Conservation (phyloP, 148 eudicot genomes). For the Chenopodium berlandieri region DNA sequence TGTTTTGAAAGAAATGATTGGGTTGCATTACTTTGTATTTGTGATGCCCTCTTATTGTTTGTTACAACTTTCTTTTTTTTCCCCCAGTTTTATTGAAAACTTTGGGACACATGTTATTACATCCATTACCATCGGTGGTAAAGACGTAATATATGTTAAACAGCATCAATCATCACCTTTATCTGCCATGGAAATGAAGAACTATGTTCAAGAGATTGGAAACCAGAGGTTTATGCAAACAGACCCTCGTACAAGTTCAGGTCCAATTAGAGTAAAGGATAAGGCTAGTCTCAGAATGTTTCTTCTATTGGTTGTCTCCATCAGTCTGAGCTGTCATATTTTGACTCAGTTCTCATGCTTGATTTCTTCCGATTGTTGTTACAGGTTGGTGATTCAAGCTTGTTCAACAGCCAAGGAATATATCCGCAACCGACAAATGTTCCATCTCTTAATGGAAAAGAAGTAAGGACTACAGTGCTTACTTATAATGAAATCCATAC, state of each 20-base stretch:
- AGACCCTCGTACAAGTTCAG: conserved; percentile 63
- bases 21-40: background rate
- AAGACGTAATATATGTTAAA: conserved; percentile 79
- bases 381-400: conserved; percentile 71
- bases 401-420: conserved; percentile 86
- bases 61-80: background rate
- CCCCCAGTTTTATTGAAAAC: conserved; percentile 73
- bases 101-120: conserved; percentile 88
- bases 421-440: conserved; percentile 74
- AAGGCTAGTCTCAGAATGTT: conserved; percentile 58
- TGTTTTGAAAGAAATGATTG: background rate
- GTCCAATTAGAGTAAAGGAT: conserved; percentile 71
- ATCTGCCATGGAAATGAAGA: conserved; percentile 66
- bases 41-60: conserved; percentile 1
- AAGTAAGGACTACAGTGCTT: conserved; percentile 41
- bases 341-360: conserved; percentile 3
- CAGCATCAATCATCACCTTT: conserved; percentile 82
- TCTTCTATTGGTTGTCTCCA: conserved; percentile 11
- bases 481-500: background rate
- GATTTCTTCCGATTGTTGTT: conserved; percentile 16
- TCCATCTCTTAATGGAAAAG: conserved; percentile 67
- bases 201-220: conserved; percentile 81
- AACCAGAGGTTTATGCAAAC: conserved; percentile 68
- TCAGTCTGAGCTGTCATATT: conserved; percentile 1
- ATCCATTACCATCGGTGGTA: conserved; percentile 89